These are phyloP conservation scores for Rhodamnia rubescens DNA, from an alignment of 345 rosid species.

Conservation along the genomic window DNA sequence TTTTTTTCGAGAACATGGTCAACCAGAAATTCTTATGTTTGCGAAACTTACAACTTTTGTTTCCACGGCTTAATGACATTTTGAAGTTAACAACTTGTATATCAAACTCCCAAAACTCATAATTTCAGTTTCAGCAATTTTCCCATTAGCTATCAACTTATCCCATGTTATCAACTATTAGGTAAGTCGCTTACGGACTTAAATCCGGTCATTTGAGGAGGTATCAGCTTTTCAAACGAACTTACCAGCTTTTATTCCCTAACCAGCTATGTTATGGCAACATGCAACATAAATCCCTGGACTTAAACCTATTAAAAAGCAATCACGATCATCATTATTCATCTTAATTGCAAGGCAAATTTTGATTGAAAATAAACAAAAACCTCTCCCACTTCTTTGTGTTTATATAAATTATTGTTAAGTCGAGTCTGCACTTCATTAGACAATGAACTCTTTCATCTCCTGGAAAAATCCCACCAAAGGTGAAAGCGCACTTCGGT, in stretches of 20 bases:
- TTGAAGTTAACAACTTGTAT: too few relatives aligned
- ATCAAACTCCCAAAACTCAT: too few relatives aligned
- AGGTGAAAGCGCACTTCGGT: not conserved
- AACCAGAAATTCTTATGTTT: too few relatives aligned
- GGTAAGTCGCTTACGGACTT: too few relatives aligned
- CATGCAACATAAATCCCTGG: not conserved
- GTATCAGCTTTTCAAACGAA: too few relatives aligned
- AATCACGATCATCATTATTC: not conserved
- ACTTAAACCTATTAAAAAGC: not conserved
- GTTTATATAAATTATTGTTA: not conserved
- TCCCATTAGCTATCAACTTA: too few relatives aligned
- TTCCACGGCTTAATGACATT: not conserved
- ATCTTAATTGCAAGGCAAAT: not conserved
- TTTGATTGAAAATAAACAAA: not conserved
- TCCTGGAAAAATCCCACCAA: not conserved
- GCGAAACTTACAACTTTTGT: not conserved
- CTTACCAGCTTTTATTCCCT: too few relatives aligned
- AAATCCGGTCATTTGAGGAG: too few relatives aligned
- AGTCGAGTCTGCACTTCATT: not conserved
- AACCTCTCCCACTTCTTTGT: not conserved
- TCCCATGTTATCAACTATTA: too few relatives aligned
- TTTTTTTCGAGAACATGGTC: too few relatives aligned
- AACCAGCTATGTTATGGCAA: not conserved
- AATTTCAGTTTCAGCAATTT: too few relatives aligned
- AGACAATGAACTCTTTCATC: not conserved